Evolutionary conservation across 1,139 yeast species (phyloP), one percentile per base, ranked within the genome.

Genomic region (Kurtzmaniella natalensis): DNA sequence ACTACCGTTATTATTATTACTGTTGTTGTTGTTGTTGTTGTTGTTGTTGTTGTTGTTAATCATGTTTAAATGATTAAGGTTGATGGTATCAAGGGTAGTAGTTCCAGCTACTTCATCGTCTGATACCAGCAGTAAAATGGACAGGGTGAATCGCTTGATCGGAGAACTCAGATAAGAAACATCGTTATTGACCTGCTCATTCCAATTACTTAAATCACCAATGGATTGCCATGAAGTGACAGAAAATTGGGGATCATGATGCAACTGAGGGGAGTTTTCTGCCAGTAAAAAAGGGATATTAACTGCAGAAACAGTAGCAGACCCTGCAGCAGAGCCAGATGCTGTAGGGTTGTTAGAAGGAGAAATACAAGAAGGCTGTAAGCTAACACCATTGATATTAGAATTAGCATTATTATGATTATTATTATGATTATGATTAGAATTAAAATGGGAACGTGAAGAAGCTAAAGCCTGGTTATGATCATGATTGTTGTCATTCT

Each of bases 201-300:
- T 13, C 5, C 17, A 18, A 18, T 20, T 21, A 17, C 20, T 32
- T 5, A 18, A 18, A 18, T 20, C 27, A 17, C 20, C 35, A 28
- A 52, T 41, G 7, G 49, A 39, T 26, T 51, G 57, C 57, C 55
- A 51, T 19, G 53, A 41, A 13, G 46, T 41, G 23, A 47, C 28
- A 2, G 53, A 45, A 26, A 43, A 45, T 22, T 32, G 42, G 5
- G 45, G 43, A 20, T 49, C 52, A 8, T 33, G 36, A 21, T 20
- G 37, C n/a, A 11, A 27, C 28, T 14, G 8, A 5, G 26, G 30
- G 9, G 35, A 20, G 14, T 11, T 26, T 7, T 26, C 29, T 4
- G 26, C 26, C 26, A 23, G 25, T 14, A 23, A 16, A n/a, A 13
- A 13, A 6, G 25, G 25, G 8, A 22, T 8, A 6, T 10, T 11